Conservation (phyloP, 2,329 filamentous ascomycete species). For the Fusarium sp. region DNA sequence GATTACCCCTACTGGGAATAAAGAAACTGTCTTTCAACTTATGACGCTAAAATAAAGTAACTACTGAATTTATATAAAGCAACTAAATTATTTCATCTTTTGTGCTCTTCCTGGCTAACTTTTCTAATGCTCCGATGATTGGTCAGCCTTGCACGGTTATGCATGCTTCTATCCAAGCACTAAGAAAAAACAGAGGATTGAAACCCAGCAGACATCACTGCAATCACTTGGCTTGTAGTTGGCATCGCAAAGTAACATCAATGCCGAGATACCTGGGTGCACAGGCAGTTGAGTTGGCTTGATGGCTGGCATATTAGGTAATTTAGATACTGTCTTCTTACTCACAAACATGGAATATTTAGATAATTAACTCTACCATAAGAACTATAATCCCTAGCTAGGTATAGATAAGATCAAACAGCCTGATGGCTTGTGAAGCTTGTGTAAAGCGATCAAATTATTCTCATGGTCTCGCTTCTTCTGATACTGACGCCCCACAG, state of each 20-base stretch:
- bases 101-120: neutral
- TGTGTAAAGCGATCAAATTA: neutral
- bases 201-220: neutral
- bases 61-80: neutral
- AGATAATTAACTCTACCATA: neutral
- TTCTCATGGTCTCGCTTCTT: neutral
- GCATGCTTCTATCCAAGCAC: neutral
- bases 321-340: neutral
- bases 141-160: neutral
- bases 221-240: neutral
- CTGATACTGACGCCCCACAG: conserved; percentile 10
- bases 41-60: neutral
- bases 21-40: neutral
- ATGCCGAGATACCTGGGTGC: neutral
- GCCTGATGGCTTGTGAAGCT: neutral
- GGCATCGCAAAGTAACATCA: neutral
- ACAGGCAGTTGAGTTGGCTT: neutral
- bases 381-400: neutral
- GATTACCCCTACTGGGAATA: neutral
- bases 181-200: neutral
- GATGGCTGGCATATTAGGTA: neutral
- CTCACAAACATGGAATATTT: neutral
- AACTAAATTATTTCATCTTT: neutral
- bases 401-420: neutral
- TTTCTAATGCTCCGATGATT: neutral